Percentiles rank a stretch among this genome's conserved stretches.
Conservation (phyloP, 441 rosid genomes). For the Hura crepitans region DNA sequence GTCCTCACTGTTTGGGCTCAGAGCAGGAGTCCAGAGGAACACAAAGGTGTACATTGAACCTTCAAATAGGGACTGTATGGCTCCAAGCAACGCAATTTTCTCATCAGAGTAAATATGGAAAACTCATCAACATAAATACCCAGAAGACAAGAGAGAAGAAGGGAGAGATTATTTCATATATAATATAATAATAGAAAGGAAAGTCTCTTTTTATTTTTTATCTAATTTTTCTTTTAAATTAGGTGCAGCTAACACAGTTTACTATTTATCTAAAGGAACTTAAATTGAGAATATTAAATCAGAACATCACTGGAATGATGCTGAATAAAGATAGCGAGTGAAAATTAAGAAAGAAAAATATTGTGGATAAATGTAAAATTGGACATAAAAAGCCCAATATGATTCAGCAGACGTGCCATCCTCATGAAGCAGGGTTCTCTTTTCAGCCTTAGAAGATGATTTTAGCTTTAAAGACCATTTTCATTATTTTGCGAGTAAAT, state of each 20-base stretch:
- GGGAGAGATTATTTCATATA: not conserved
- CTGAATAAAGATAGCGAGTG: not conserved
- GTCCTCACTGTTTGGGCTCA: constrained; percentile 89
- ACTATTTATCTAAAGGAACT: not conserved
- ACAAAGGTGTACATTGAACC: constrained; percentile 99
- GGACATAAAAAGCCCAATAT: not conserved
- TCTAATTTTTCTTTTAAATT: not conserved
- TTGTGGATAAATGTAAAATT: not conserved
- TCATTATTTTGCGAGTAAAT: not conserved
- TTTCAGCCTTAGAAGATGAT: not conserved
- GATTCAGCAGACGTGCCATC: not conserved
- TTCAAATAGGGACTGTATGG: constrained; percentile 93
- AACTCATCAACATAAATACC: not conserved
- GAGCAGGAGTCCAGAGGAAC: constrained; percentile 95
- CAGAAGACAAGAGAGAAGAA: not conserved
- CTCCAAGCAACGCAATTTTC: constrained; percentile 93
- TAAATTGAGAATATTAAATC: not conserved
- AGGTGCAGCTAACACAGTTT: not conserved
- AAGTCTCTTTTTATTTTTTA: not conserved
- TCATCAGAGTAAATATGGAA: constrained; percentile 52
- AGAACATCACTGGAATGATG: no score
- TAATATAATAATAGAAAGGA: not conserved
- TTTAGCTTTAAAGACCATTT: not conserved
- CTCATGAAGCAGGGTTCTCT: not conserved
- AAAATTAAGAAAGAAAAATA: not conserved